Base-by-base conservation (phyloP, 1,139 yeast species). In the Geotrichum cucujoidarum region DNA sequence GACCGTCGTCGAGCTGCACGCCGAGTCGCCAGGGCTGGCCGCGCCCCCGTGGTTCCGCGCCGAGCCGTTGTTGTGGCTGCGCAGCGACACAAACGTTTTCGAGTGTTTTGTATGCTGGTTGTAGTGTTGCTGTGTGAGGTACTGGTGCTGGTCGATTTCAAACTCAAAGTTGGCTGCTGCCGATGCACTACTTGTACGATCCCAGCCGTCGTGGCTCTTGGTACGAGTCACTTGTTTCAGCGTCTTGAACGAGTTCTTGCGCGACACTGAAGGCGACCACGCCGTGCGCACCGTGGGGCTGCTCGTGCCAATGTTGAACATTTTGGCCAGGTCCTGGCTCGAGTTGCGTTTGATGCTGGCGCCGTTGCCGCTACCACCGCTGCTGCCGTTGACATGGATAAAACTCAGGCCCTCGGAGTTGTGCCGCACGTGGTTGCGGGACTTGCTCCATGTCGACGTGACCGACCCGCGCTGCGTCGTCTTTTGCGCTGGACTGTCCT, bases 231-330 rank as follows among this genome's bases (percentile, higher is more conserved):
- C 33, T n/a, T 13, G 33, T n/a, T 18, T 34, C 1, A 48, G 11
- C 24, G 16, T 37, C 24, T 41, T 48, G 21, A 34, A 37, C 21
- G 48, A 43, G 22, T 44, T 44, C 18, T 45, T 37, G 14, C 51
- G 35, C 16, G 51, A 48, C 29, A 44, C 25, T 5, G 40, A 20
- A 4, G 48, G 48, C 4, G 51, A 48, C 36, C 46, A 32, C 14
- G 39, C 36, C 10, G 44, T 45, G n/a, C 43, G 42, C 2, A 29
- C 43, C 5, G 50, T 42, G 16, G 50, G 50, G 16, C 46, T 36
- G 11, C 27, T 29, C 30, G 20, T 31, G 7, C 44, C 50, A 16
- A 47, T 31, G 29, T 39, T 42, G 27, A 47, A 47, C 50, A 47
- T 47, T 7, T 29, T 25, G 10, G 44, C 41, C 29, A 47, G 32